Evolutionary conservation across 305 asterid species (phyloP).

Genomic region (Fraxinus angustifolia): DNA sequence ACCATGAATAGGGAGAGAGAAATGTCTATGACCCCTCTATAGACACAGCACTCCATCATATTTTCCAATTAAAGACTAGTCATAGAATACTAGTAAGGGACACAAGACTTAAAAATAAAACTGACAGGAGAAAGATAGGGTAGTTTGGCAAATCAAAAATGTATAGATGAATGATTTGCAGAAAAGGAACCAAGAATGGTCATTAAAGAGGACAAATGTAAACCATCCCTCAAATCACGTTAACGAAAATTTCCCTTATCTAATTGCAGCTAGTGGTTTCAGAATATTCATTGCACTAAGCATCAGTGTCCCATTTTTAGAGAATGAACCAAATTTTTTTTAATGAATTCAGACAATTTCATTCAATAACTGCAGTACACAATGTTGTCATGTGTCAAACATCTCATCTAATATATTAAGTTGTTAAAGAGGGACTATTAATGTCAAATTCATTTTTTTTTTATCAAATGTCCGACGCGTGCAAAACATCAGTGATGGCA

Average conservation of each 20-base stretch:
- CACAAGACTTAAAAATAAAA: not conserved
- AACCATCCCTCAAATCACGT: not conserved
- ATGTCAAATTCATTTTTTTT: not conserved
- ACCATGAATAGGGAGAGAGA: not conserved
- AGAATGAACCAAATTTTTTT: not conserved
- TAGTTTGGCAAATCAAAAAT: not conserved
- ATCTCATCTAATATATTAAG: not conserved
- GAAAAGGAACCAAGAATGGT: not conserved
- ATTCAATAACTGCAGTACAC: not conserved
- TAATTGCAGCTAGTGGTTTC: not conserved
- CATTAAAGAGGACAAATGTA: not conserved
- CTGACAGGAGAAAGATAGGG: not conserved
- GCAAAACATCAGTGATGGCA: not conserved
- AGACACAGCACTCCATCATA: not conserved
- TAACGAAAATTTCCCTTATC: not conserved
- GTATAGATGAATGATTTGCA: not conserved
- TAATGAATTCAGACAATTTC: not conserved
- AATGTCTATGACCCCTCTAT: not conserved
- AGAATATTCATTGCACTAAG: not conserved
- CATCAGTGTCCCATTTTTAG: not conserved
- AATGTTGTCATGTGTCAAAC: not conserved
- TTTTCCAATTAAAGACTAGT: not conserved
- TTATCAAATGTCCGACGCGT: not conserved
- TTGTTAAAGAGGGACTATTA: not conserved
- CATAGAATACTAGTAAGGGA: not conserved